Evolutionary conservation across 768 basidiomycete species (phyloP), one percentile per base, ranked within the genome.

Genomic region (Phylloporus scabripes): DNA sequence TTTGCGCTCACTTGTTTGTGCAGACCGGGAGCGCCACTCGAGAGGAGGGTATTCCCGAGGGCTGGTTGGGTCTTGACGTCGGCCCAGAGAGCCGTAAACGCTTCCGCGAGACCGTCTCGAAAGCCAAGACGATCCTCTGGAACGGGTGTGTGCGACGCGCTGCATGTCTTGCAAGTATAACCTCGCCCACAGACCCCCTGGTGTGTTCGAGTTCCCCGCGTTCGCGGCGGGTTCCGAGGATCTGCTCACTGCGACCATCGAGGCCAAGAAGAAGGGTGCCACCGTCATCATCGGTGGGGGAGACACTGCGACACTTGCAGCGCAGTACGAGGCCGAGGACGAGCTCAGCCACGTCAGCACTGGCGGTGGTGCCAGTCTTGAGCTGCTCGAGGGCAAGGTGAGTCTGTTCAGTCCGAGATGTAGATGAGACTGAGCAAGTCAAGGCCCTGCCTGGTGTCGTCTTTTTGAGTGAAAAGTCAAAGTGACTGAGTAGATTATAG

Each of bases 331-430:
- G 10, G 82, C 82, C 15, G 95, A 99, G 69, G 83, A 86, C 58
- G 83, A 91, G 67, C 75, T 99, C 55, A 93, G 88, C 70, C 95
- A 99, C 71, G 92, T 99, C 60, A 92, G 88, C 67, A 99, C 95
- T 32, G 95, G 95, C 54, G 95, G 89, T 40, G 91, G 91, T 45
- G 92, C 92, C 26, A 88, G 86, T 64, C 80, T 99, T 51, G 95
- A 99, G 69, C 78, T 99, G 34, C 79, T 99, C 59, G 95, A 99
- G 75, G 95, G 95, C 70, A 99, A 99, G 85, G 93, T 92, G 60
- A 61, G 73, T 53, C 5, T 15, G 17, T 12, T 41, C 17, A 1
- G 24, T 49, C 11, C 14, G 14, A 14, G 10, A 26, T 44, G 40
- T 21, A 32, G 37, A 36, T 42, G 55, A 61, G 32, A 61, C 53